Percentiles rank a stretch among this genome's conserved stretches.
These are phyloP conservation scores for Salvia hispanica DNA, from an alignment of 257 asterid species.

Conservation along the genomic window DNA sequence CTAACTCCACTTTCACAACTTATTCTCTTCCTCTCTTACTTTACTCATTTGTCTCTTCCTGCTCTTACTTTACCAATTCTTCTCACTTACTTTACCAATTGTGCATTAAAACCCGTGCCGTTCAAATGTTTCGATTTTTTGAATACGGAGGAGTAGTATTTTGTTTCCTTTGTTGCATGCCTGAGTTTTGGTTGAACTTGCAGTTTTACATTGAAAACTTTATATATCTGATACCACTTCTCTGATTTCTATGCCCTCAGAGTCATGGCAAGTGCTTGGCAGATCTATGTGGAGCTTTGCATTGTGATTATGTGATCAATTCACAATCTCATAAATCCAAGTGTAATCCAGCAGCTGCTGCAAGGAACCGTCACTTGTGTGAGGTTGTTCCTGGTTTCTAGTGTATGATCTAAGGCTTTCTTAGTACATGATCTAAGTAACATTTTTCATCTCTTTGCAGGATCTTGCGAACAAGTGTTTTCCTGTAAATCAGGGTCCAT, in stretches of 20 bases:
- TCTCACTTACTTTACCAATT: too few relatives aligned
- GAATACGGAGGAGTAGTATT: too few relatives aligned
- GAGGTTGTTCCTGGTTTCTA: conserved; percentile 56
- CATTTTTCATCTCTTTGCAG: conserved; percentile 39
- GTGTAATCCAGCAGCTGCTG: conserved; percentile 91
- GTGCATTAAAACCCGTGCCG: too few relatives aligned
- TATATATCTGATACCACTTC: conserved; percentile 11
- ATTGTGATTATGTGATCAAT: conserved; percentile 68
- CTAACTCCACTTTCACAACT: too few relatives aligned
- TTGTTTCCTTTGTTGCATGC: conserved; percentile 15
- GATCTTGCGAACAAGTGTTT: conserved; percentile 84
- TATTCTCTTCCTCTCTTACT: too few relatives aligned
- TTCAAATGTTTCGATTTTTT: too few relatives aligned
- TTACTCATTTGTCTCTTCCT: too few relatives aligned
- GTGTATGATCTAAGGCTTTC: background rate
- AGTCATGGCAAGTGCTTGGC: conserved; percentile 87
- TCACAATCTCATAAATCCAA: conserved; percentile 64
- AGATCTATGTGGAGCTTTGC: conserved; percentile 88
- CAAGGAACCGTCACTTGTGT: conserved; percentile 80
- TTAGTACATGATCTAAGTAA: background rate
- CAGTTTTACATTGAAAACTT: background rate
- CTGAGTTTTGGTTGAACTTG: conserved; percentile 16
- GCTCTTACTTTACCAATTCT: too few relatives aligned
- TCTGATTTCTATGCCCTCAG: conserved; percentile 46
- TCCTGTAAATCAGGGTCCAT: conserved; percentile 60